Base-by-base conservation (phyloP, 78 protist genomes). In the Chrysochromulina parva region DNA sequence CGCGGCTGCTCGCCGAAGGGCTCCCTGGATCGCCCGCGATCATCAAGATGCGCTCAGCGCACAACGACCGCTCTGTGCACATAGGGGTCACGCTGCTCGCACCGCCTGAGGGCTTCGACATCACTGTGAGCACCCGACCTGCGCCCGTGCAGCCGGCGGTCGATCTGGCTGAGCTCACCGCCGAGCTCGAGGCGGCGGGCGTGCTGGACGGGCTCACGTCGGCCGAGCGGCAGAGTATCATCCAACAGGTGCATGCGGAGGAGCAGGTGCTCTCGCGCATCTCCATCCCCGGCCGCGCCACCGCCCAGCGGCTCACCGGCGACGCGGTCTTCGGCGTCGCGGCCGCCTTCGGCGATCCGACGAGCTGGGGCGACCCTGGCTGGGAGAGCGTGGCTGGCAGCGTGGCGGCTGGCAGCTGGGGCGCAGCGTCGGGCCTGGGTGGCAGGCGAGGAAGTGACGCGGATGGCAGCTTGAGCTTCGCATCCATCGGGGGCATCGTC, bases 221-320 rank as follows among this genome's bases (percentile, higher is more conserved):
- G 4, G 22, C 78, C 13, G 78, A 69, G 78, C 78, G 78, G 50
- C 50, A 28, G n/a, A 4, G 50, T 16, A 69, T 69, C 78, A 28
- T 69, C 78, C 78, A 69, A 13, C 78, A 69, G 78, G 78, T 69
- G 53, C 78, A 69, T 50, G 78, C 78, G 52, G 78, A 69, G 14
- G 78, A 69, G 78, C 50, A n/a, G 13, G 78, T 50, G 26, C 78
- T 69, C n/a, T 10, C n/a, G 7, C 71, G 19, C n/a, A 10, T 65
- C 71, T 65, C 71, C 7, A 10, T 65, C 26, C n/a, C 71, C n/a
- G n/a, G 17, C 48, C 50, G 62, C 24, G 13, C 62, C 62, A 58
- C 7, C 50, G 52, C 50, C 50, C 78, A 28, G 38, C 69, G 7
- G 69, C 38, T 69, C 16, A 5, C 50, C 78, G 52, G 2, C 5